Base-by-base conservation (phyloP, 2,329 filamentous ascomycete species). In the Xylariaceae sp. region DNA sequence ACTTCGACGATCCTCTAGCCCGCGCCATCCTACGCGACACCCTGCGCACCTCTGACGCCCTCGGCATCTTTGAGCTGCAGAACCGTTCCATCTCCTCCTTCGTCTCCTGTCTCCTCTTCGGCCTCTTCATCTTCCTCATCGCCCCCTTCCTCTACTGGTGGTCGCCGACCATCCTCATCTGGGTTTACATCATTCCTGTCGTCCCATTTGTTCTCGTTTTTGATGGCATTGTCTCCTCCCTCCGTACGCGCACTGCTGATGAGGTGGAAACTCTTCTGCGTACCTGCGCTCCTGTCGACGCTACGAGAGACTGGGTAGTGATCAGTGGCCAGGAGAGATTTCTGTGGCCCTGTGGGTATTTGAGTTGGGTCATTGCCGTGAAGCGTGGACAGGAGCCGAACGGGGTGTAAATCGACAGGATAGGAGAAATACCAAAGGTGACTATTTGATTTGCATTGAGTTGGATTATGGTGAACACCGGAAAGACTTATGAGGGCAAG, bases 11-110 rank as follows among this genome's bases (percentile, higher is more conserved):
- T 54, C 64, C 65, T 3, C 62, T 81, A 15, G 85, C 82, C 1
- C 64, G 60, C 19, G 68, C 71, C 8, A 83, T 88, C 22, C 59
- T 90, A 24, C 69, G 68, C 39, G 80, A 85, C 57, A 83, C 82
- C 0, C 61, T 87, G 29, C 69, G 78, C 51, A 85, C 77, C 0
- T 75, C 78, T 39, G 74, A 85, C 47, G 84, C 78, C 0, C 83
- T 88, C 52, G 82, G 71, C 8, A 85, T 89, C 45, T 81, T 89
- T 47, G 85, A 89, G 63, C 71, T 89, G n/a, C 84, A 88, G 60
- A 80, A 83, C 50, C 77, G 85, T 24, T 71, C 69, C 13, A 49
- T 81, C 2, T 60, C 69, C 2, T 75, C 78, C 26, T 60, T 83
- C 31, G 45, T 83, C 17, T 72, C 74, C 3, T 68, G 76, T 33